Conservation (phyloP, 768 basidiomycete species). For the Termitomyces bulborhizus region DNA sequence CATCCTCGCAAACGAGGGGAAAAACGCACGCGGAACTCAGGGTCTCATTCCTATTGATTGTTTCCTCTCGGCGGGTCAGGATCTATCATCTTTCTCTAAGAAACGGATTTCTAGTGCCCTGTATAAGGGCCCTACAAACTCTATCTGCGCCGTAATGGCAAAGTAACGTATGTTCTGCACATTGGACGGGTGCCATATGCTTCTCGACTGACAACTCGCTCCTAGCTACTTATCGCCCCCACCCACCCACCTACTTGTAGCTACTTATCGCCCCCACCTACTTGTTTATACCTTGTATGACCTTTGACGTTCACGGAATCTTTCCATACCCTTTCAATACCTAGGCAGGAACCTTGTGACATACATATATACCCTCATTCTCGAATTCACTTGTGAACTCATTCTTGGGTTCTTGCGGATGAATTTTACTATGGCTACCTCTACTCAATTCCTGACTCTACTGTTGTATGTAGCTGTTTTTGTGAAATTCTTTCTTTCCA, state of each 20-base stretch:
- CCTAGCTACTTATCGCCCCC: background rate
- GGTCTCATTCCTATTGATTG: conserved; percentile 73
- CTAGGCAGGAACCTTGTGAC: background rate
- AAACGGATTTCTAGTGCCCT: conserved; percentile 31
- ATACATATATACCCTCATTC: background rate
- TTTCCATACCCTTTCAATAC: background rate
- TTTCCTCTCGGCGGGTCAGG: conserved; percentile 42
- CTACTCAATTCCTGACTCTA: too few relatives aligned
- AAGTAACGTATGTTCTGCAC: background rate
- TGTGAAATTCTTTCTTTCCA: too few relatives aligned
- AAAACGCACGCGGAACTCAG: conserved; percentile 9
- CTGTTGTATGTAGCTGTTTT: too few relatives aligned
- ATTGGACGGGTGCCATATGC: background rate
- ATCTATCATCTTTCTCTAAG: conserved; percentile 43
- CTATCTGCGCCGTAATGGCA: background rate
- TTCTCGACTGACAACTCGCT: background rate
- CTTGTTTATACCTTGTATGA: background rate
- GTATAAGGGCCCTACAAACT: background rate
- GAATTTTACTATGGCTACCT: too few relatives aligned
- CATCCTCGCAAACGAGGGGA: conserved; percentile 22
- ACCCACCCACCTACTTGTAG: too few relatives aligned
- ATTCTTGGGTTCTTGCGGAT: background rate
- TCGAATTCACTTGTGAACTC: background rate
- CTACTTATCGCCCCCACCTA: too few relatives aligned
- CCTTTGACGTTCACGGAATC: background rate